A percentile compares a stretch with the other conserved stretches of the same genome.
Conservation (phyloP, 805 yeast genomes). For the Candida caryicola region DNA sequence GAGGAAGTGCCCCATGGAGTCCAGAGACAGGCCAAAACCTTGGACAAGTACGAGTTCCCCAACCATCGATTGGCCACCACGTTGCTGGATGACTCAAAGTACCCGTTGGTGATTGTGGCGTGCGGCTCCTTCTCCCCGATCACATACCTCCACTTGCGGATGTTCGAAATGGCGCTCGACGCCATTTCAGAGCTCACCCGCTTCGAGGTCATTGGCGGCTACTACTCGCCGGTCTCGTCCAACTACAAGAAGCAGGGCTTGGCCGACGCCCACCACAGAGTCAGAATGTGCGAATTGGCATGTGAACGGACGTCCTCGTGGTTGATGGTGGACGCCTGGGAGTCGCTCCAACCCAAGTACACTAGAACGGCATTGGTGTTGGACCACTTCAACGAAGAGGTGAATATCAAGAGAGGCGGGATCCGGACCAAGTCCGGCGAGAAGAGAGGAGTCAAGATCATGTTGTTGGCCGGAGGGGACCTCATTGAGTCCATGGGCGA, state of each 20-base stretch:
- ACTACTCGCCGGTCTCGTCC: conserved; percentile 90
- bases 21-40: conserved; percentile 74
- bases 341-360: conserved; percentile 83
- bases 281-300: conserved; percentile 96
- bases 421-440: conserved; percentile 57
- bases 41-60: conserved; percentile 77
- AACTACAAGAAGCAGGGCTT: conserved; percentile 91
- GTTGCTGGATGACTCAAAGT: conserved; percentile 69
- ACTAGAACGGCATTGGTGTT: conserved; percentile 93
- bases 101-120: conserved; percentile 91
- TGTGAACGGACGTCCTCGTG: conserved; percentile 95
- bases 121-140: conserved; percentile 97
- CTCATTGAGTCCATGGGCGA: conserved; percentile 99
- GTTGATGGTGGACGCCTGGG: conserved; percentile 99
- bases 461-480: conserved; percentile 97
- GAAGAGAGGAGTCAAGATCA: conserved; percentile 82
- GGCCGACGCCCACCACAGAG: conserved; percentile 86
- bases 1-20: conserved; percentile 97
- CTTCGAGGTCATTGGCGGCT: conserved; percentile 95
- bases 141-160: conserved; percentile 88
- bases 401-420: conserved; percentile 88
- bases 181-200: conserved; percentile 86
- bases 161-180: conserved; percentile 99
- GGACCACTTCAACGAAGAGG: conserved; percentile 95
- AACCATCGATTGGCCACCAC: conserved; percentile 75